Conservation (phyloP, 2,329 filamentous ascomycete genomes). For the Stylonectria norvegica region DNA sequence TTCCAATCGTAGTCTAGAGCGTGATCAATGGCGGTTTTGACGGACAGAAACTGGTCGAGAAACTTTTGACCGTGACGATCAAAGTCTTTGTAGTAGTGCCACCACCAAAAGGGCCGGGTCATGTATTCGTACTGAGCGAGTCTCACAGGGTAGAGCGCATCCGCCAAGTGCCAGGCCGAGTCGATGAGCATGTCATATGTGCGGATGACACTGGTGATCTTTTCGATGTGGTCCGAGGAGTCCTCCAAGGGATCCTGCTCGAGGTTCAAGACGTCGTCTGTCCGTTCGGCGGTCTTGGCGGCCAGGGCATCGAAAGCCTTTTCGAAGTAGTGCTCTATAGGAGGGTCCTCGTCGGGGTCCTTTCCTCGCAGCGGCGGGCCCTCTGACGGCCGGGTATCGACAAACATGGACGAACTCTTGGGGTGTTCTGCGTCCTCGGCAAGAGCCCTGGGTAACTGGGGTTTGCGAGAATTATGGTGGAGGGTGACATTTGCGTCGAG, state of each 20-base stretch:
- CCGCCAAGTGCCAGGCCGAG: conserved; percentile 35
- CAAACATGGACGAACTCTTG: conserved; percentile 31
- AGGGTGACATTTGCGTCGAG: conserved; percentile 46
- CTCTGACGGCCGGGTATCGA: conserved; percentile 21
- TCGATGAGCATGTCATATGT: conserved; percentile 37
- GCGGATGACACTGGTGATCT: conserved; percentile 18
- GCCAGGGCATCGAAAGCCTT: conserved; percentile 22
- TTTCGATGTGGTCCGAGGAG: conserved; percentile 15
- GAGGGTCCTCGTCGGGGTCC: conserved; percentile 23
- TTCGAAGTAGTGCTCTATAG: conserved; percentile 34
- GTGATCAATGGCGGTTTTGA: conserved; percentile 26
- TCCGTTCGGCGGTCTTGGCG: conserved; percentile 17
- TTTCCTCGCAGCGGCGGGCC: conserved; percentile 19
- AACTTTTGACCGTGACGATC: conserved; percentile 28
- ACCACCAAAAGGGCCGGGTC: conserved; percentile 40
- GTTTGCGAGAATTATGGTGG: conserved; percentile 23
- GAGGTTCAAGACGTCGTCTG: conserved; percentile 9
- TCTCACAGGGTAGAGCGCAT: conserved; percentile 34
- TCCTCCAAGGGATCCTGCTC: conserved; percentile 6
- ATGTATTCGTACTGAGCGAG: conserved; percentile 34
- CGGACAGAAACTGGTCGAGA: conserved; percentile 28
- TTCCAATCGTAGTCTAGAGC: conserved; percentile 30
- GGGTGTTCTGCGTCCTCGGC: conserved; percentile 30
- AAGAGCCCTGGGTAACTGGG: conserved; percentile 31
- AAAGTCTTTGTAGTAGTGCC: conserved; percentile 37